Base-by-base conservation (phyloP, 352 stramenopile species). In the Pythium rhizo-oryzae region DNA sequence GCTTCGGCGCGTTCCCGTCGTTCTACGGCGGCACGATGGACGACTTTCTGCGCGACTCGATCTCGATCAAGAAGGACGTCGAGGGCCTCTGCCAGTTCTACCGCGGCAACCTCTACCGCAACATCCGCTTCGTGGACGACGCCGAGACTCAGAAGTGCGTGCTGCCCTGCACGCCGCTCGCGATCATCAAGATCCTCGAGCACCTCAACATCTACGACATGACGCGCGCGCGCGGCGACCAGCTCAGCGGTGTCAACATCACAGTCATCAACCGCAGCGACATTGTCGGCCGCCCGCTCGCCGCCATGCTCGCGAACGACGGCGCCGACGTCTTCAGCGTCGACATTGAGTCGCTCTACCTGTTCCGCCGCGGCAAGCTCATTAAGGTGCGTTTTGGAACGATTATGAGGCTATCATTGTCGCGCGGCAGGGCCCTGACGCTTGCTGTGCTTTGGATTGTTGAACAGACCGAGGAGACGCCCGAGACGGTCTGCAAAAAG, bases 211-310 rank as follows among this genome's bases (percentile, higher is more conserved):
- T 97, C 19, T 97, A 98, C 80, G 88, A 97, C 79, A 88, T 80
- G 75, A 63, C 73, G 35, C 69, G 88, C 62, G 72, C 79, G 12
- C 33, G 59, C 15, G 87, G 81, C 47, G 72, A 90, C 68, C 85
- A 91, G 69, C 74, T 98, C 69, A 70, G 85, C 35, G 89, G 93
- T 28, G 84, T 93, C 51, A 96, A 86, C 62, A 90, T 98, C 52
- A 98, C 96, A 54, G 97, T 99, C 55, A 97, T 99, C 69, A 99
- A 99, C 86, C 90, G 97, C 62, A 99, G 94, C 44, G 96, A 99
- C 76, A 98, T 99, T 69, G 82, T 99, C 13, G 97, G 97, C 18
- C 81, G 97, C 18, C 96, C 97, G 24, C 76, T 99, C 28, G 96
- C 95, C 8, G 95, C 92, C 12, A 98, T 99, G 86, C 87, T 99